phyloP scores from a whole-genome alignment of 108 stramenopile species.

The Nitzschia putrida region DNA sequence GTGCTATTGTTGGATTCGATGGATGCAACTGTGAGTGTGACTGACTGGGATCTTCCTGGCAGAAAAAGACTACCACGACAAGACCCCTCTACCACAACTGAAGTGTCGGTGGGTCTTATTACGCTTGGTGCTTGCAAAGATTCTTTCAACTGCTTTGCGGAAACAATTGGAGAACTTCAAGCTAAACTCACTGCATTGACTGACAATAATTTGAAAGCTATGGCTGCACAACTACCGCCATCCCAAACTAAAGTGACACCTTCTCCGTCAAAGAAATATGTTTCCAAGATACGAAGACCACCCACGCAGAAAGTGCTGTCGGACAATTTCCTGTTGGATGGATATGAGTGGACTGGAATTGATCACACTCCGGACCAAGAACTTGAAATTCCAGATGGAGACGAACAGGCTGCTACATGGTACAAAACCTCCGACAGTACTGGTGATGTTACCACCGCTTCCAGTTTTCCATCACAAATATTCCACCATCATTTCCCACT shows the following conservation, averaged over 20 bases:
- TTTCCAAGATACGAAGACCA: not conserved
- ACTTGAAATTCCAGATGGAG: constrained; percentile 55
- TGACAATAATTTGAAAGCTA: constrained; percentile 41
- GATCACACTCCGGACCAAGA: constrained; percentile 52
- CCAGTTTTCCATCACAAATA: constrained; percentile 18
- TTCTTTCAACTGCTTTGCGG: constrained; percentile 72
- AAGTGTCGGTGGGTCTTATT: constrained; percentile 55
- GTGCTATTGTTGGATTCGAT: constrained; percentile 64
- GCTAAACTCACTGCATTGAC: constrained; percentile 53
- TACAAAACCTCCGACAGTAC: constrained; percentile 20
- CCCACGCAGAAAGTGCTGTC: not conserved
- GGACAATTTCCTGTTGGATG: constrained; percentile 47
- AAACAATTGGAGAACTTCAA: constrained; percentile 63
- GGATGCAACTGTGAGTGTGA: constrained; percentile 46
- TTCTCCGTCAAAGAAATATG: not conserved
- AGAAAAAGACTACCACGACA: not conserved
- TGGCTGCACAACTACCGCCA: not conserved
- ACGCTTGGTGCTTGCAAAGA: constrained; percentile 69
- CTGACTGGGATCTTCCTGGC: not conserved
- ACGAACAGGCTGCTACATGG: constrained; percentile 75
- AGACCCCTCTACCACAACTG: constrained; percentile 48
- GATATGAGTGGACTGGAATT: constrained; percentile 79
- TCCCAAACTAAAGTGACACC: not conserved
- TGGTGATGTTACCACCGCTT: not conserved
- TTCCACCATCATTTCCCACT: constrained; percentile 72